Conservation (phyloP, 2,329 filamentous ascomycete species). For the Cryphonectria radicalis region DNA sequence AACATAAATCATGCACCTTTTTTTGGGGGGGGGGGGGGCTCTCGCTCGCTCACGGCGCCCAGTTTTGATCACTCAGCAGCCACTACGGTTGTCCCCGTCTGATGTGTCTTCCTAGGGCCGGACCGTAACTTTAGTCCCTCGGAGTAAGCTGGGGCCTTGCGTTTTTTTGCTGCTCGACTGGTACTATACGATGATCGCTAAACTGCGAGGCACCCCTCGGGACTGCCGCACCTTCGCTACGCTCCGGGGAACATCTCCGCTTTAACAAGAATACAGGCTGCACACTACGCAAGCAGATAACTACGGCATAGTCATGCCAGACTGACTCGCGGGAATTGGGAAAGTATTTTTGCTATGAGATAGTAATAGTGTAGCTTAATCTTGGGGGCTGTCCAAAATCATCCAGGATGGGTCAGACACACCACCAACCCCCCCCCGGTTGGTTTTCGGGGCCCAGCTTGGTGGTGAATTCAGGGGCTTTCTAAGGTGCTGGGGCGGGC, state of each 20-base stretch:
- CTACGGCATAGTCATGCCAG: not conserved
- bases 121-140: not conserved
- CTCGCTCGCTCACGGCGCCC: not conserved
- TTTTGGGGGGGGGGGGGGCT: not conserved
- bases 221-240: not conserved
- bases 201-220: not conserved
- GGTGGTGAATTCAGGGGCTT: not conserved
- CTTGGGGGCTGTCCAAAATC: not conserved
- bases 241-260: not conserved
- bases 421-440: not conserved
- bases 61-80: not conserved
- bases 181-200: not conserved
- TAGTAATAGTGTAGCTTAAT: not conserved
- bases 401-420: not conserved
- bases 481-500: not conserved
- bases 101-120: not conserved
- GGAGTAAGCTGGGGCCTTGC: not conserved
- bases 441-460: not conserved
- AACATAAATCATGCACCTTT: not conserved
- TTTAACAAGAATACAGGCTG: not conserved
- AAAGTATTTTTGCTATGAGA: not conserved
- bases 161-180: not conserved
- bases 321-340: not conserved
- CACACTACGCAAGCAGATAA: not conserved
- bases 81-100: not conserved